phyloP scores from a whole-genome alignment of 208 protist genomes.

The Wallacemonas sp. region DNA sequence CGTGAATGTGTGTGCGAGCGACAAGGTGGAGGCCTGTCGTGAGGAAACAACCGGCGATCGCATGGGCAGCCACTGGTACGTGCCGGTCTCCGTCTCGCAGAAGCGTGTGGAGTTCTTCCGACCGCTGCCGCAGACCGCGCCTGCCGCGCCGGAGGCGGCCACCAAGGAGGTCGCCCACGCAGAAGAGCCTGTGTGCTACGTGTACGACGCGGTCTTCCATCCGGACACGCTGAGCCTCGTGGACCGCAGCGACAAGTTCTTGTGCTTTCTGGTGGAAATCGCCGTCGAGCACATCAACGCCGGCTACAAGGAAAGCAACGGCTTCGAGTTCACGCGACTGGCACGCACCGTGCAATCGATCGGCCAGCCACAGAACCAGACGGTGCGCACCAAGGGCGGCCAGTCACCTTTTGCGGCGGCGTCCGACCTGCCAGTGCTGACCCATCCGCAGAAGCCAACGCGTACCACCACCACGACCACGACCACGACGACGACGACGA shows the following conservation, averaged over 20 bases:
- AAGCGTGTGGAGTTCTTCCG: constrained; percentile 65
- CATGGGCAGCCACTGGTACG: constrained; percentile 84
- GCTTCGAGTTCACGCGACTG: constrained; percentile 73
- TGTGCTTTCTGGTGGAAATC: constrained; percentile 92
- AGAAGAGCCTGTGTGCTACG: constrained; percentile 40
- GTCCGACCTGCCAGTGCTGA: constrained; percentile 47
- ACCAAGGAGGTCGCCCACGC: not conserved
- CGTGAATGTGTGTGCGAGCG: constrained; percentile 81
- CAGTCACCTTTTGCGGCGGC: constrained; percentile 53
- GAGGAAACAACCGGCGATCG: constrained; percentile 72
- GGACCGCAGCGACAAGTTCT: constrained; percentile 74
- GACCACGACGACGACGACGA: constrained; percentile 10
- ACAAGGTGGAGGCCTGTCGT: constrained; percentile 77
- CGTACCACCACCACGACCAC: not conserved
- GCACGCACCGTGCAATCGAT: constrained; percentile 52
- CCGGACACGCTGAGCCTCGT: constrained; percentile 71
- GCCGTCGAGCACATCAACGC: constrained; percentile 92
- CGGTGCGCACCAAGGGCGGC: constrained; percentile 52
- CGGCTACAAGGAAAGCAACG: constrained; percentile 78
- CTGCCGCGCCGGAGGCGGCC: constrained; percentile 9
- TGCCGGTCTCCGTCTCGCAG: constrained; percentile 82
- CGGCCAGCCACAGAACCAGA: constrained; percentile 84
- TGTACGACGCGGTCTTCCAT: constrained; percentile 91
- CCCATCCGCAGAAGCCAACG: constrained; percentile 10
- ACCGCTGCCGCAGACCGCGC: constrained; percentile 8